Evolutionary conservation across 2,329 filamentous ascomycete genomes (phyloP), one percentile per base, ranked within the genome.

Genomic region (Fusarium sp.): DNA sequence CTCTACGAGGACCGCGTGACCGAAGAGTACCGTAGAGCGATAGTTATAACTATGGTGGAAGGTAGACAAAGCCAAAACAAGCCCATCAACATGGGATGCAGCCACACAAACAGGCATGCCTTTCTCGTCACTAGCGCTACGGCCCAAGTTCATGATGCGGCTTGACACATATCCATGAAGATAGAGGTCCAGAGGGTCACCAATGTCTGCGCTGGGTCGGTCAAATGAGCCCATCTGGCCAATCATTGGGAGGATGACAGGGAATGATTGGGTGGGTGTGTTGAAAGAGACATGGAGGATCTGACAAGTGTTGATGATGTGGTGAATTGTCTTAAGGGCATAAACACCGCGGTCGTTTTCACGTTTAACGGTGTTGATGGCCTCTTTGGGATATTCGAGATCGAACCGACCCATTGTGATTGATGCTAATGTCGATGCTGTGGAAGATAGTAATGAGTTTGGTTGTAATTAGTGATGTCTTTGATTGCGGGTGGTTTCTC

Each of bases 21-120:
- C 95, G 78, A 96, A 94, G 18, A 96, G 86, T 14, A 94, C 85
- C 17, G 93, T 93, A 44, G 91, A 94, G 71, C 94, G 93, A 84
- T 96, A 97, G 85, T 97, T 96, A 85, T 94, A 95, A 84, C 90
- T 93, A 85, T 97, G 94, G 67, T 89, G 90, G 84, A 94, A 93
- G 18, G 94, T 93, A 1, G 94, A 94, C 20, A 97, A 87, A 26
- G 93, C 89, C 38, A 97, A 89, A 14, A 97, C 91, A 59, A 96
- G 85, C 44, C 94, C 94, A 83, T 97, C 94, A 44, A 97, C 83
- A 79, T 92, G 90, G 51, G 90, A 93, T 3, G 93, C 93, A 28
- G 92, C 88, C 39, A 96, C 86, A 78, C 90, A 92, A 47, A 97
- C 84, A 3, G 94, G 93, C 26, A 97, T 82, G 15, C 92, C 91